These are phyloP conservation scores for Jacaranda copaia DNA, from an alignment of 257 asterid genomes.

Conservation along the genomic window DNA sequence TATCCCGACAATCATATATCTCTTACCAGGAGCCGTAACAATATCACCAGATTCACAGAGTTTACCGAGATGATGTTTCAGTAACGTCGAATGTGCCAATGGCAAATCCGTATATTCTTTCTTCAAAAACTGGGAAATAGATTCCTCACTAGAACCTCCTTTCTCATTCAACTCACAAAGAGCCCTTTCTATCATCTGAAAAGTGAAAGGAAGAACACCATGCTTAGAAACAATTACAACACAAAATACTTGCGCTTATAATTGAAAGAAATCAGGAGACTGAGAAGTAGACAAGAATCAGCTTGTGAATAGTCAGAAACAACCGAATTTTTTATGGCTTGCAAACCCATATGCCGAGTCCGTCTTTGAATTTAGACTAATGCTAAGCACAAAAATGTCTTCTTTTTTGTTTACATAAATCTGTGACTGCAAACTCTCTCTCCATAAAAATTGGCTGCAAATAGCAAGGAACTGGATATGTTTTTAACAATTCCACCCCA, in stretches of 20 bases:
- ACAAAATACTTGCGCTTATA: background rate
- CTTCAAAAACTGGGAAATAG: constrained; percentile 44
- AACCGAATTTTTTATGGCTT: background rate
- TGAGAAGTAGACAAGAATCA: too few species aligned
- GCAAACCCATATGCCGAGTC: background rate
- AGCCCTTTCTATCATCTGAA: constrained; percentile 60
- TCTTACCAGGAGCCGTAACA: constrained; percentile 25
- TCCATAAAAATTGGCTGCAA: too few species aligned
- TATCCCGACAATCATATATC: constrained; percentile 34
- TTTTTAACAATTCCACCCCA: too few species aligned
- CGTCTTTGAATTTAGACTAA: background rate
- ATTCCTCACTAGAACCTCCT: constrained; percentile 47
- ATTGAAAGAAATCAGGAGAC: background rate
- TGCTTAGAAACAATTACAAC: background rate
- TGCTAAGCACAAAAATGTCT: too few species aligned
- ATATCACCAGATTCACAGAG: constrained; percentile 44
- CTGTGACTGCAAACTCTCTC: background rate
- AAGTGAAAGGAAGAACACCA: background rate
- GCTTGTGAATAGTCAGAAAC: background rate
- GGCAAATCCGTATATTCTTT: constrained; percentile 49
- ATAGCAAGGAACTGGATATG: too few species aligned
- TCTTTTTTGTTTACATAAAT: too few species aligned
- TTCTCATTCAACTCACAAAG: constrained; percentile 45
- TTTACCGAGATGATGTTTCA: constrained; percentile 45
- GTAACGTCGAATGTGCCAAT: constrained; percentile 42